Conservation (phyloP, 441 rosid species). For the Erodium moschatum region DNA sequence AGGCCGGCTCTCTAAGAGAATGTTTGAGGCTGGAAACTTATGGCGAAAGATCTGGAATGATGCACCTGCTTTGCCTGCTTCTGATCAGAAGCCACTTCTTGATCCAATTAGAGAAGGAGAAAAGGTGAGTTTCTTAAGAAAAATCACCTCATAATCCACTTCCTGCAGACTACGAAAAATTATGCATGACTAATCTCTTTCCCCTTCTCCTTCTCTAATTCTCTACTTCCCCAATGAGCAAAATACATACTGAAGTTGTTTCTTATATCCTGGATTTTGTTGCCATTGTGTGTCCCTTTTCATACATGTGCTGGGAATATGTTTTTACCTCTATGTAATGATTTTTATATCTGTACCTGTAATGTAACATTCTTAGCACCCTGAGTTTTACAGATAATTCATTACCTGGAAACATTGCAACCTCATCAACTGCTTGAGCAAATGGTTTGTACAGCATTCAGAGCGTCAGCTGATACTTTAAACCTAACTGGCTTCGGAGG, state of each 20-base stretch:
- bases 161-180: not conserved
- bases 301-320: no score
- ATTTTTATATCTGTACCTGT: not conserved
- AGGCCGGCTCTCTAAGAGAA: slow-evolving; percentile 77
- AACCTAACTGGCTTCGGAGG: slow-evolving; percentile 62
- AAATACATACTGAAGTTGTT: no score
- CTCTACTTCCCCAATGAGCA: no score
- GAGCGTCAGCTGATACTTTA: slow-evolving; percentile 90
- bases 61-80: slow-evolving; percentile 67
- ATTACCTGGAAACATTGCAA: slow-evolving; percentile 81
- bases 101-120: slow-evolving; percentile 94
- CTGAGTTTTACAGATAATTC: slow-evolving; percentile 52
- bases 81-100: slow-evolving; percentile 79
- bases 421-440: slow-evolving; percentile 94
- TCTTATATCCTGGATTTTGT: no score
- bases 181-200: not conserved
- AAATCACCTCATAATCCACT: not conserved
- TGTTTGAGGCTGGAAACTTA: slow-evolving; percentile 83
- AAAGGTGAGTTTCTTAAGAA: slow-evolving; percentile 44
- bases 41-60: slow-evolving; percentile 91
- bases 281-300: no score
- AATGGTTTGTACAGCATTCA: slow-evolving; percentile 90
- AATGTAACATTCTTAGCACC: slow-evolving; percentile 16
- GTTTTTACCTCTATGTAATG: no score
- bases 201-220: not conserved